Evolutionary conservation across 2,329 filamentous ascomycete species (phyloP).

Genomic region (Aureobasidium subglaciale): DNA sequence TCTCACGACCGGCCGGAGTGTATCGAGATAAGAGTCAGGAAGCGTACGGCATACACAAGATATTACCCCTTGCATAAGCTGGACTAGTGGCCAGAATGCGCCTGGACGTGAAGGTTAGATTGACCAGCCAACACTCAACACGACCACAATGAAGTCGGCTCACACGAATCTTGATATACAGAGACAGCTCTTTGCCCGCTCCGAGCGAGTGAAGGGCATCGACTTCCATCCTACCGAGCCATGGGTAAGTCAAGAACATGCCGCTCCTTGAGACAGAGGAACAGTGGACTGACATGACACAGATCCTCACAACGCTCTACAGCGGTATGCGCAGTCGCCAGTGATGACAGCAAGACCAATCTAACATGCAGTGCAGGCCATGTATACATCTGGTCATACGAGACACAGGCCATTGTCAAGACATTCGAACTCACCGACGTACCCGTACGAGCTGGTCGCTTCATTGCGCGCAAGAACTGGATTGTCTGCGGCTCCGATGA

Average conservation of each 20-base stretch:
- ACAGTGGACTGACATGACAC: conserved; percentile 7
- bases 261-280: background rate
- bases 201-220: conserved; percentile 92
- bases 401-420: conserved; percentile 87
- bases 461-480: conserved; percentile 98
- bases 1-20: background rate
- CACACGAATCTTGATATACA: conserved; percentile 33
- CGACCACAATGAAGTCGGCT: background rate
- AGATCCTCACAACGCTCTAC: conserved; percentile 85
- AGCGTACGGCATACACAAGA: background rate
- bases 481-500: conserved; percentile 68
- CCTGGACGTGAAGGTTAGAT: conserved; percentile 52
- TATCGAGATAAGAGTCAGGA: background rate
- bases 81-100: conserved; percentile 39
- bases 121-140: background rate
- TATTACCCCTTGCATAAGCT: conserved; percentile 25
- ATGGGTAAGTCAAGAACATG: conserved; percentile 56
- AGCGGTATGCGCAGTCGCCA: conserved; percentile 56
- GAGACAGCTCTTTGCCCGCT: conserved; percentile 79
- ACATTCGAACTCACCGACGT: conserved; percentile 99
- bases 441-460: conserved; percentile 90
- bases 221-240: conserved; percentile 96
- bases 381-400: conserved; percentile 99
- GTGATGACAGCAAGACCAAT: background rate
- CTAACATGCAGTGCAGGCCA: conserved; percentile 54